These are phyloP conservation scores for Eragrostis tef DNA, from an alignment of 202 grass and related monocot genomes.

Conservation along the genomic window DNA sequence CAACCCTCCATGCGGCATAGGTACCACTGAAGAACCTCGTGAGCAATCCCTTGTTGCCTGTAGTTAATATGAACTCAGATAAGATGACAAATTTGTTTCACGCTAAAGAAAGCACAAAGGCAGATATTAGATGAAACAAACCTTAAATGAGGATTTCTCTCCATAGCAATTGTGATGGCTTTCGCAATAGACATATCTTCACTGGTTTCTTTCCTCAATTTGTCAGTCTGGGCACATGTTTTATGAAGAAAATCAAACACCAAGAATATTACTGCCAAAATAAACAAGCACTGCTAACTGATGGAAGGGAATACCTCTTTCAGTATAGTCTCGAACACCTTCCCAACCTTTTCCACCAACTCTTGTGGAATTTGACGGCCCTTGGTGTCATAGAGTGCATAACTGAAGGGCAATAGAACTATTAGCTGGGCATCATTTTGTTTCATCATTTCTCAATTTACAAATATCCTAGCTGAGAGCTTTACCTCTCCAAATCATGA, in stretches of 20 bases:
- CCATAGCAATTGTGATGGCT: slow-evolving; percentile 80
- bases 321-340: slow-evolving; percentile 90
- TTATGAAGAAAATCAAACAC: slow-evolving; percentile 23
- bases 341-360: slow-evolving; percentile 78
- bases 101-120: background rate
- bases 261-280: slow-evolving; percentile 15
- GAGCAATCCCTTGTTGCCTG: slow-evolving; percentile 90
- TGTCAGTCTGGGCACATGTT: slow-evolving; percentile 63
- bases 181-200: slow-evolving; percentile 94
- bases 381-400: slow-evolving; percentile 90
- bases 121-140: slow-evolving; percentile 46
- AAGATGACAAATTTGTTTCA: slow-evolving; percentile 34
- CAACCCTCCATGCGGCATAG: slow-evolving; percentile 98
- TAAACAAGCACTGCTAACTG: background rate
- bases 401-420: slow-evolving; percentile 59
- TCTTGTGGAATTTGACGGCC: slow-evolving; percentile 86
- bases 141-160: slow-evolving; percentile 77
- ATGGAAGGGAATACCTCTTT: slow-evolving; percentile 66
- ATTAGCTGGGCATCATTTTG: slow-evolving; percentile 27
- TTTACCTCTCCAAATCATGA: slow-evolving; percentile 96
- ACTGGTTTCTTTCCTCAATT: slow-evolving; percentile 64
- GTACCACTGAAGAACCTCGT: slow-evolving; percentile 96
- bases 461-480: background rate
- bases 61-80: slow-evolving; percentile 36
- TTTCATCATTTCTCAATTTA: slow-evolving; percentile 28